Evolutionary conservation across 257 asterid species (phyloP).

Genomic region (Nicotiana obtusifolia): DNA sequence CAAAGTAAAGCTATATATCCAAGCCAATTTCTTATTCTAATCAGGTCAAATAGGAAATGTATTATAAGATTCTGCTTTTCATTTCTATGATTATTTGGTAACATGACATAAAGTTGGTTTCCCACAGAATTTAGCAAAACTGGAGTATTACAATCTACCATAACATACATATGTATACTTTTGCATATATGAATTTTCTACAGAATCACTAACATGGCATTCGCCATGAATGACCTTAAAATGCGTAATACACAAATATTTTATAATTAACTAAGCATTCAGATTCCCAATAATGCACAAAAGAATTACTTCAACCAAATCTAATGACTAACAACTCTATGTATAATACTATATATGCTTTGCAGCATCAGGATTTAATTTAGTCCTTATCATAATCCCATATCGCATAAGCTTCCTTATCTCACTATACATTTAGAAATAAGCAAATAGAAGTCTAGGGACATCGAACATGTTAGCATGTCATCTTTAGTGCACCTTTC

Average conservation of each 20-base stretch:
- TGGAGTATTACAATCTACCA: not conserved
- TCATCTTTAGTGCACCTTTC: not conserved
- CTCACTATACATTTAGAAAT: not conserved
- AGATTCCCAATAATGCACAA: not conserved
- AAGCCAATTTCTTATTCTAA: not conserved
- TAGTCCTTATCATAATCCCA: not conserved
- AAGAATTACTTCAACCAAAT: not conserved
- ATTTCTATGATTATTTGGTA: not conserved
- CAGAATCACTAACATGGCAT: not conserved
- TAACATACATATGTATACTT: not conserved
- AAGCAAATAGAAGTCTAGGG: not conserved
- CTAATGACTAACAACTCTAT: not conserved
- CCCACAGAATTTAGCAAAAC: not conserved
- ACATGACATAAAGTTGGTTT: not conserved
- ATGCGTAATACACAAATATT: not conserved
- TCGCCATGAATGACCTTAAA: not conserved
- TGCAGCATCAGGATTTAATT: too few species aligned
- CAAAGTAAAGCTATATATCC: not conserved
- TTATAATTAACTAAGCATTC: not conserved
- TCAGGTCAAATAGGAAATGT: not conserved
- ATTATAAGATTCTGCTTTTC: not conserved
- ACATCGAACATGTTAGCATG: not conserved
- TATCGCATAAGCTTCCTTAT: not conserved
- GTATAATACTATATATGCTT: not conserved
- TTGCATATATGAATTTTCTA: not conserved